A percentile compares a stretch with the other conserved stretches of the same genome.
These are phyloP conservation scores for Blastobotrys arbuscula DNA, from an alignment of 1,139 yeast species.

Conservation along the genomic window DNA sequence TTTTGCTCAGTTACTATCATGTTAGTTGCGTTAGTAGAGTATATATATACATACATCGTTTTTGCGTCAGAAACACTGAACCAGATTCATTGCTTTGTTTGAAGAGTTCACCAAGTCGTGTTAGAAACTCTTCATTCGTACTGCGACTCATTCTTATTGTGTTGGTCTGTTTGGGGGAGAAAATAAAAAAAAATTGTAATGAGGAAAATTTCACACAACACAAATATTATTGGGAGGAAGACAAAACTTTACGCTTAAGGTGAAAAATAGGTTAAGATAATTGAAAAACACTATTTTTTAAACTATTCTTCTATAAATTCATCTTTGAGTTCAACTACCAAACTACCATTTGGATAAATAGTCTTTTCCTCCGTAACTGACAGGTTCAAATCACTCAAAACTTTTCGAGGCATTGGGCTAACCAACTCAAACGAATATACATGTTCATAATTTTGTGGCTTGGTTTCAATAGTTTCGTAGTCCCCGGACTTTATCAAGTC, in stretches of 20 bases:
- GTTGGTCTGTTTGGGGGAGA: not conserved
- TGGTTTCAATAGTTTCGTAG: conserved; percentile 7
- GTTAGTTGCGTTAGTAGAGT: not conserved
- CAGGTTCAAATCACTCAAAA: conserved; percentile 28
- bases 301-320: conserved; percentile 23
- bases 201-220: too few relatives aligned
- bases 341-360: conserved; percentile 57
- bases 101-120: conserved; percentile 27
- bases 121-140: conserved; percentile 25
- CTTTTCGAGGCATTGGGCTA: conserved; percentile 54
- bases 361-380: conserved; percentile 33
- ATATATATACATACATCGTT: conserved; percentile 25
- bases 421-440: conserved; percentile 43
- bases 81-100: conserved; percentile 38
- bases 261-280: not conserved
- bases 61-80: conserved; percentile 29
- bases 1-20: not conserved
- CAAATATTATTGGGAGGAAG: too few relatives aligned
- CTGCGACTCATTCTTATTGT: conserved; percentile 5
- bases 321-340: conserved; percentile 45
- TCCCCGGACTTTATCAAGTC: conserved; percentile 16
- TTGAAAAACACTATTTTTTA: not conserved
- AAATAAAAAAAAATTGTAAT: not conserved
- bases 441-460: conserved; percentile 42
- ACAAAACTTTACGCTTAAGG: too few relatives aligned